Conservation (phyloP, 2,329 filamentous ascomycete genomes). For the Cercospora nicotianae region DNA sequence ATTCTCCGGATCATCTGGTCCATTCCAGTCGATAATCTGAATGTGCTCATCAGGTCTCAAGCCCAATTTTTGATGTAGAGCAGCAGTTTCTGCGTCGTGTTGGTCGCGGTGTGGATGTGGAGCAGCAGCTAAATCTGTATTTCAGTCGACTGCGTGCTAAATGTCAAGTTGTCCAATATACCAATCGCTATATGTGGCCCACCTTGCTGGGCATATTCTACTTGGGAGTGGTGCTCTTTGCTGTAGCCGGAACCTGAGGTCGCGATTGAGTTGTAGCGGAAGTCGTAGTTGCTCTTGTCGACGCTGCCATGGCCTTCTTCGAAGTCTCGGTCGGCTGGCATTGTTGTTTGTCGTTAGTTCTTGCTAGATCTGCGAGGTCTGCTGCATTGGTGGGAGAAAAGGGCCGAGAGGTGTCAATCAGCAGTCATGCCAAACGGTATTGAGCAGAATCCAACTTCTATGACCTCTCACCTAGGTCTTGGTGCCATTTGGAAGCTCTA, state of each 20-base stretch:
- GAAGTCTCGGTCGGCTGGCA: not conserved
- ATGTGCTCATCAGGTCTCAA: conserved; percentile 8
- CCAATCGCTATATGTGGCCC: conserved; percentile 9
- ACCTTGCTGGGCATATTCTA: conserved; percentile 3
- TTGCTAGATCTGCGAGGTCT: not conserved
- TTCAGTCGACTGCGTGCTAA: not conserved
- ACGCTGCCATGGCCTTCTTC: not conserved
- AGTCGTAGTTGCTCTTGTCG: not conserved
- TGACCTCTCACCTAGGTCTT: not conserved
- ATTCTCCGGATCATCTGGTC: conserved; percentile 29
- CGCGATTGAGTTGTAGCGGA: conserved; percentile 12
- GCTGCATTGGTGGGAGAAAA: not conserved
- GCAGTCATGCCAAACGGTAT: not conserved
- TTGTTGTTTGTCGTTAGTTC: not conserved
- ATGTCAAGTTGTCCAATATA: not conserved
- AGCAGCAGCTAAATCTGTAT: not conserved
- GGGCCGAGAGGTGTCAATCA: not conserved
- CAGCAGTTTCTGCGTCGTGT: conserved; percentile 2
- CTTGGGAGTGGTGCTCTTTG: conserved; percentile 6
- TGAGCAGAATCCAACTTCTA: not conserved
- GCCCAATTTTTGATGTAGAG: conserved; percentile 1
- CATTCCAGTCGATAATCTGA: conserved; percentile 26
- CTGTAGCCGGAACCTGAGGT: conserved; percentile 10
- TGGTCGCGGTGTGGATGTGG: conserved; percentile 5
- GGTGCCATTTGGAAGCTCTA: not conserved